phyloP scores from a whole-genome alignment of 1,139 yeast species.

The Candida dubliniensis region DNA sequence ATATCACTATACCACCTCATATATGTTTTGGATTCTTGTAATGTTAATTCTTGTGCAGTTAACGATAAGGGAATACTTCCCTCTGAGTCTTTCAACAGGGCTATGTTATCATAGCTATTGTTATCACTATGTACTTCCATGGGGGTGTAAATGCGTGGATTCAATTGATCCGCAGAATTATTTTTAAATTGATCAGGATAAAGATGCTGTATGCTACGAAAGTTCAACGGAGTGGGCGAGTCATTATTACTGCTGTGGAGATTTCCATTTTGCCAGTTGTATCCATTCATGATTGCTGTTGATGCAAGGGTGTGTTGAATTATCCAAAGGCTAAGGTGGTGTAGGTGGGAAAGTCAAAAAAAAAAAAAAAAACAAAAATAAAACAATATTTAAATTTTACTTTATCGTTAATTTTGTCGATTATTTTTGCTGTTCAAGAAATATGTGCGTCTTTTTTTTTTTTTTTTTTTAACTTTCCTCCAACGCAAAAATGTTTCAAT shows the following conservation, averaged over 20 bases:
- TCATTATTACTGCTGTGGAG: conserved; percentile 4
- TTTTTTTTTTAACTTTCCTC: not conserved
- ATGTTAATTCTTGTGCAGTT: conserved; percentile 58
- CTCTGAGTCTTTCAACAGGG: conserved; percentile 5
- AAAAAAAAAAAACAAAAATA: not conserved
- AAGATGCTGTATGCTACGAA: conserved; percentile 10
- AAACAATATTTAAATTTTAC: not conserved
- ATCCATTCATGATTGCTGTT: conserved; percentile 3
- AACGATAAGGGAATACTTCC: conserved; percentile 56
- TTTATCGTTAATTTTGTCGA: conserved; percentile 1
- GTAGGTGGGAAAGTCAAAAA: not conserved
- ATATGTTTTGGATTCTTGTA: conserved; percentile 68
- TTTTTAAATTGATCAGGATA: conserved; percentile 16
- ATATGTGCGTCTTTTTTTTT: conserved; percentile 1
- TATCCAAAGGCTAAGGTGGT: not conserved
- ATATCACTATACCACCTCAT: conserved; percentile 78
- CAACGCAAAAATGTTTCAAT: not conserved
- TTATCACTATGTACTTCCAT: conserved; percentile 10
- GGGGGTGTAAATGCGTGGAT: conserved; percentile 4
- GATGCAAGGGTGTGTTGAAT: too few species aligned
- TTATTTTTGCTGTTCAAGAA: conserved; percentile 2
- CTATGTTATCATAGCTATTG: conserved; percentile 11
- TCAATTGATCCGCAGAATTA: conserved; percentile 17
- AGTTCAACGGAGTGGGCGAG: conserved; percentile 8
- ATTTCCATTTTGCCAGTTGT: conserved; percentile 3